A percentile compares a stretch with the other conserved stretches of the same genome.
Conservation (phyloP, 2,329 filamentous ascomycete species). For the Verticillium nonalfalfae region DNA sequence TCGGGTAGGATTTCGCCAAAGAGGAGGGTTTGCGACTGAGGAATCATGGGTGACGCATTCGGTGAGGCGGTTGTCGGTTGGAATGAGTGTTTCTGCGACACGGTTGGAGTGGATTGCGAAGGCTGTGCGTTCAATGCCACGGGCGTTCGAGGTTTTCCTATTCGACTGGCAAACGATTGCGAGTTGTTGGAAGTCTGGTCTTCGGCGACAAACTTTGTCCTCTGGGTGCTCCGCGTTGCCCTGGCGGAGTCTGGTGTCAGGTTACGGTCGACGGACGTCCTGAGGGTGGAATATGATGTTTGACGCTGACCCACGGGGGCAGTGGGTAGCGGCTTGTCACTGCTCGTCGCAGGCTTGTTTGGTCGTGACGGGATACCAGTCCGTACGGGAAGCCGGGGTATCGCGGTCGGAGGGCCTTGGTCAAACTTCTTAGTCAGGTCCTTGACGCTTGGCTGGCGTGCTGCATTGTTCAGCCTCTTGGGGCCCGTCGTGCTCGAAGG, state of each 20-base stretch:
- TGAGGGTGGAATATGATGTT: conserved; percentile 33
- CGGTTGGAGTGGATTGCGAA: conserved; percentile 26
- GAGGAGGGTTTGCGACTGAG: conserved; percentile 46
- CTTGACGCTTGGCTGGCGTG: conserved; percentile 62
- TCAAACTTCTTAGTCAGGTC: conserved; percentile 78
- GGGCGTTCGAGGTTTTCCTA: conserved; percentile 41
- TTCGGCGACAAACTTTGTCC: conserved; percentile 40
- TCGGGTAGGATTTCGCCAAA: conserved; percentile 71
- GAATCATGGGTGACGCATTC: conserved; percentile 14
- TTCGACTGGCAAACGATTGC: conserved; percentile 54
- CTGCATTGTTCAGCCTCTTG: conserved; percentile 21
- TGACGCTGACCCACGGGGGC: conserved; percentile 21
- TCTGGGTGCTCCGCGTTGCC: conserved; percentile 23
- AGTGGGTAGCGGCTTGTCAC: conserved; percentile 10
- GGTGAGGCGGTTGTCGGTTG: conserved; percentile 21
- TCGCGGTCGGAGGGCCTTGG: conserved; percentile 37
- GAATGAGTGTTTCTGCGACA: conserved; percentile 17
- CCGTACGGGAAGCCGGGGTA: conserved; percentile 27
- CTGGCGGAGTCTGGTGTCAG: conserved; percentile 16
- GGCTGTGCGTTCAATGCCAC: conserved; percentile 24
- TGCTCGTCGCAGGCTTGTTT: conserved; percentile 25
- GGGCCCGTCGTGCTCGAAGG: conserved; percentile 24
- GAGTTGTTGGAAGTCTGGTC: conserved; percentile 46
- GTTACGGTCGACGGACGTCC: conserved; percentile 26
- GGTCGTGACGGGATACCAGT: conserved; percentile 27